Evolutionary conservation across 495 filamentous ascomycete genomes (phyloP).

Genomic region (Geoglossum glabrum): DNA sequence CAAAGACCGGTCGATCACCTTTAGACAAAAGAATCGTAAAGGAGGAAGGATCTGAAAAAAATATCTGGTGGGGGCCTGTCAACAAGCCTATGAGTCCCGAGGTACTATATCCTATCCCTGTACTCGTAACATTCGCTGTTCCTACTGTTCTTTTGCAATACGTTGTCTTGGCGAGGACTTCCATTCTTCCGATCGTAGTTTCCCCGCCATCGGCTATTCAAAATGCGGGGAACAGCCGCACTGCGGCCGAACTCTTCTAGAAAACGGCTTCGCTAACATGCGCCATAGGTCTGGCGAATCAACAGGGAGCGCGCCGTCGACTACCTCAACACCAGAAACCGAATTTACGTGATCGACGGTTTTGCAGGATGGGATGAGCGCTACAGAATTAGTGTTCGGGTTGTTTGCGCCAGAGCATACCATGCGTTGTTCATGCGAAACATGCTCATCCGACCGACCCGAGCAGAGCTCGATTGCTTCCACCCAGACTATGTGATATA

Average conservation of each 20-base stretch:
- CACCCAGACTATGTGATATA: conserved; percentile 99
- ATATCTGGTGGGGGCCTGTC: conserved; percentile 95
- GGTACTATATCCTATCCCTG: conserved; percentile 39
- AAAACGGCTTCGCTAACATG: background rate
- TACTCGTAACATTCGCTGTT: background rate
- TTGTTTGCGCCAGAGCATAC: conserved; percentile 96
- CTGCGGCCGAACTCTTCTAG: background rate
- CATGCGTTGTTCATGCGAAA: conserved; percentile 99
- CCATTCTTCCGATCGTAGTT: background rate
- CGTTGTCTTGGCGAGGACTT: background rate
- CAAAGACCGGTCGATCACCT: conserved; percentile 93
- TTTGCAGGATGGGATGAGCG: conserved; percentile 97
- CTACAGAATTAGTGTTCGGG: conserved; percentile 92
- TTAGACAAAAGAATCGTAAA: conserved; percentile 93
- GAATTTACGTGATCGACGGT: conserved; percentile 96
- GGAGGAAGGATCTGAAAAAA: conserved; percentile 69
- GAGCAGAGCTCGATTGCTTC: conserved; percentile 85
- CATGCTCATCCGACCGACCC: conserved; percentile 91
- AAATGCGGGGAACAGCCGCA: background rate
- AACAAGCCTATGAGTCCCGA: conserved; percentile 98
- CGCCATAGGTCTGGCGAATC: conserved; percentile 82
- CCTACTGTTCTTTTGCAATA: background rate
- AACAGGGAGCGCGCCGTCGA: conserved; percentile 97
- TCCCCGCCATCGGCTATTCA: background rate
- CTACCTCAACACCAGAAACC: conserved; percentile 95